These are phyloP conservation scores for Aaosphaeria pasadenensis DNA, from an alignment of 2,329 filamentous ascomycete genomes.

Conservation along the genomic window DNA sequence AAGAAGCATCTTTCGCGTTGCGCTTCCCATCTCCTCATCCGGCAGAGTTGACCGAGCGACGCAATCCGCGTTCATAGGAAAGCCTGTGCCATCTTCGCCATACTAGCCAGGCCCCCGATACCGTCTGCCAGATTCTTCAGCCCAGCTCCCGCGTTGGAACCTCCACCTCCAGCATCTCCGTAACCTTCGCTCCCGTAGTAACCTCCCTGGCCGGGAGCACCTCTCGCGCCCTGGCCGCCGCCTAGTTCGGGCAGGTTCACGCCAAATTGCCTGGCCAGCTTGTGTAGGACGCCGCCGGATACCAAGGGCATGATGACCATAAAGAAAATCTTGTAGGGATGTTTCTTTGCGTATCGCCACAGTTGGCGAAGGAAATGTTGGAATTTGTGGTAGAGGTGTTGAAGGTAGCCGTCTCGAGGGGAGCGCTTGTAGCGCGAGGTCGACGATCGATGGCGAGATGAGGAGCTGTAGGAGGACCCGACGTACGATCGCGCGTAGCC, in stretches of 20 bases:
- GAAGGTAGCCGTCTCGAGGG: slow-evolving; percentile 75
- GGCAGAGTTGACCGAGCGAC: neutral
- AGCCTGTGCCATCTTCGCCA: slow-evolving; percentile 51
- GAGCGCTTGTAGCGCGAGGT: slow-evolving; percentile 74
- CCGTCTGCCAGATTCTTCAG: slow-evolving; percentile 35
- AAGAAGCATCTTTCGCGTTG: too few relatives aligned
- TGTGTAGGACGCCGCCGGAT: slow-evolving; percentile 76
- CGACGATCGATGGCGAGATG: slow-evolving; percentile 45
- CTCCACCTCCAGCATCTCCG: slow-evolving; percentile 31
- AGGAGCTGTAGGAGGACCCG: slow-evolving; percentile 24
- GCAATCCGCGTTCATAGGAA: slow-evolving; percentile 43
- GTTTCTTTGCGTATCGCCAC: slow-evolving; percentile 73
- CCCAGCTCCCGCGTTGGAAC: slow-evolving; percentile 26
- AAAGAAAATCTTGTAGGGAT: slow-evolving; percentile 88
- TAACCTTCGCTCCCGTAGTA: slow-evolving; percentile 48
- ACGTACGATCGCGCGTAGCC: slow-evolving; percentile 27
- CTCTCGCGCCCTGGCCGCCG: slow-evolving; percentile 24
- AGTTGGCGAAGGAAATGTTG: slow-evolving; percentile 78
- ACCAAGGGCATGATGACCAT: slow-evolving; percentile 84
- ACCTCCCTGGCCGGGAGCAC: slow-evolving; percentile 29
- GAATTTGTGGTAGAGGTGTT: slow-evolving; percentile 70
- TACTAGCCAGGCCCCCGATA: slow-evolving; percentile 45
- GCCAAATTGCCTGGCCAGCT: slow-evolving; percentile 75
- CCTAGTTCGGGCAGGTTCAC: slow-evolving; percentile 65
- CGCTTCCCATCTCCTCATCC: too few relatives aligned